Base-by-base conservation (phyloP, 257 asterid genomes). In the Leptodermis oblonga region DNA sequence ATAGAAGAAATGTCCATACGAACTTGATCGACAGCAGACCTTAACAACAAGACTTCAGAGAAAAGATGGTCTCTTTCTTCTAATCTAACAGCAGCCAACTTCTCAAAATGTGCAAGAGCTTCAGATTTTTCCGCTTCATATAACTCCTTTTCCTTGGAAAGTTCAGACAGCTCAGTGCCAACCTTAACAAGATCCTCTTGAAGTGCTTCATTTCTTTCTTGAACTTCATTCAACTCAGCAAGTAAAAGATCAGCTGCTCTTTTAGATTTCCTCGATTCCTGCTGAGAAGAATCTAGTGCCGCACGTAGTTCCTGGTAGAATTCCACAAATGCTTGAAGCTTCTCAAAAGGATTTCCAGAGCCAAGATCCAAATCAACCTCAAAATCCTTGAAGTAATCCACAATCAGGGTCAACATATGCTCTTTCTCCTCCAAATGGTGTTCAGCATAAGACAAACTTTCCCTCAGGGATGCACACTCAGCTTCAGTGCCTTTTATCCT, bases 181-280 rank as follows among this genome's bases (percentile, higher is more conserved):
- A 82, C 82, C 62, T 83, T 85, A 53, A 78, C 83, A 65, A 94
- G 84, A 78, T 94, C 99, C 75, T 90, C 99, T 78, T 94, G 97
- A 76, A 91, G 96, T 65, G 75, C 73, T 68, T 94, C 97, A 59
- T 87, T 91, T 81, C 99, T 89, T 80, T 89, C 99, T 78, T 94
- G 96, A 80, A 94, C 99, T 81, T 94, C 99, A 79, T 94, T 91
- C 75, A 94, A 74, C 86, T 94, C 99, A 18, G 95, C 96, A 72
- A 94, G 92, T 75, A 94, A 82, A 45, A 94, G 83, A 69, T 94
- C 96, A 77, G 99, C 87, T 4, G 99, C 96, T 74, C 96, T 81
- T 83, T 83, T 87, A 33, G 96, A 90, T 86, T 91, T 94, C 75
- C 73, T 87, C 10, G 90, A 82, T 72, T 94, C 99, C 71, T 85